phyloP scores from a whole-genome alignment of 2,329 filamentous ascomycete genomes.

The Trichoderma sp. region DNA sequence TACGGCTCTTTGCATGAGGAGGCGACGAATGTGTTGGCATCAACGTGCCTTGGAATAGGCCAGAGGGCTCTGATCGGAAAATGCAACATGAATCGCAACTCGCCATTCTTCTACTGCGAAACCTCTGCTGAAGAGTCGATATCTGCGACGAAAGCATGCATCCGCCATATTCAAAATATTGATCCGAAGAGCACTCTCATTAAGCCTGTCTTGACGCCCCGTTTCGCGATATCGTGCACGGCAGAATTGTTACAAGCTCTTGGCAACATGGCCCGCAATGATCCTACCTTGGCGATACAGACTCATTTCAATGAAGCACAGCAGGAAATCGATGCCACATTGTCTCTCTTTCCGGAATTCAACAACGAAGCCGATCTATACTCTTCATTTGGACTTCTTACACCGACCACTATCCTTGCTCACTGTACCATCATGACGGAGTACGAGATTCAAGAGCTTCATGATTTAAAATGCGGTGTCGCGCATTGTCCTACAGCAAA shows the following conservation, averaged over 20 bases:
- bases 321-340: slow-evolving; percentile 61
- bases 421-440: slow-evolving; percentile 67
- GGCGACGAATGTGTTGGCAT: slow-evolving; percentile 61
- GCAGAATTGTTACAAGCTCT: slow-evolving; percentile 58
- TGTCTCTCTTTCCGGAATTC: slow-evolving; percentile 59
- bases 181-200: slow-evolving; percentile 52
- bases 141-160: slow-evolving; percentile 52
- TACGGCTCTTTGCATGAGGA: slow-evolving; percentile 60
- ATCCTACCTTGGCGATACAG: slow-evolving; percentile 61
- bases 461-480: slow-evolving; percentile 57
- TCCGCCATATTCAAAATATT: slow-evolving; percentile 51
- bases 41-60: slow-evolving; percentile 55
- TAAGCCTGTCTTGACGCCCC: slow-evolving; percentile 58
- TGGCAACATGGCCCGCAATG: slow-evolving; percentile 54
- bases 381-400: slow-evolving; percentile 57
- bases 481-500: slow-evolving; percentile 69
- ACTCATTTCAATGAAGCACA: slow-evolving; percentile 70
- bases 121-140: slow-evolving; percentile 51
- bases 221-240: slow-evolving; percentile 65
- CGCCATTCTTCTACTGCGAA: slow-evolving; percentile 59
- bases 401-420: slow-evolving; percentile 61
- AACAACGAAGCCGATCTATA: slow-evolving; percentile 64
- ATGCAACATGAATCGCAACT: slow-evolving; percentile 64
- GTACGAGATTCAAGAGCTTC: slow-evolving; percentile 56
- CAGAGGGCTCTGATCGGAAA: slow-evolving; percentile 66